Evolutionary conservation across 257 asterid species (phyloP), one percentile per base, ranked within the genome.

Genomic region (Solanum phureja): DNA sequence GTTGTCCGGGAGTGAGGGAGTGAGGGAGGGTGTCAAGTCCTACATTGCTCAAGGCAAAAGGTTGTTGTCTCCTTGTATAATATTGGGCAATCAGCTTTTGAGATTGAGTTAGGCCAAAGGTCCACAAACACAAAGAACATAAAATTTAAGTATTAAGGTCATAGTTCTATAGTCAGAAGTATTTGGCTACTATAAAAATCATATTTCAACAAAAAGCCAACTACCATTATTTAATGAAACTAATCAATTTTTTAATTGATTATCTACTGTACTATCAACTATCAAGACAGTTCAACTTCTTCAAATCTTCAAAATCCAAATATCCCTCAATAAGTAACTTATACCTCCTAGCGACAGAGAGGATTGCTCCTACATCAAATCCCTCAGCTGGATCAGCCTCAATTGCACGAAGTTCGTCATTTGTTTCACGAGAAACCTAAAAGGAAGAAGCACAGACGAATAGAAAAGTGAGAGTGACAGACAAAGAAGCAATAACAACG

Each of bases 341-440:
- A 72, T 16, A 97, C 99, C 98, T 94, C 94, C 98, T 94, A 87
- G 99, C 98, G 84, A 96, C 95, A 4, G 96, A 88, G 42, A 98
- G 99, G 89, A 98, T 95, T 87, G 98, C 91, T 90, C 98, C 95
- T 44, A 98, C 98, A 91, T 94, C 97, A 90, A 95, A 95, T 56
- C 95, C 98, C 86, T 94, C 99, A 64, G 94, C 91, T 88, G 99
- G 98, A 87, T 90, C 95, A 90, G 98, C 97, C 91, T 93, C 94
- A 89, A 93, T 94, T 37, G 94, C 96, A 86, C 95, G 95, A 88
- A 98, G 99, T 91, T 95, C 99, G 58, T 95, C 99, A 90, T 98
- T 98, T 87, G 99, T 98, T 90, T 96, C 99, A 87, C 98, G 94
- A 81, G 99, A 98, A 93, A 98, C 98, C 99, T 98, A 72, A 88